A percentile compares a stretch with the other conserved stretches of the same genome.
phyloP scores from a whole-genome alignment of 2,329 filamentous ascomycete genomes.

The Diaporthe vaccinii region DNA sequence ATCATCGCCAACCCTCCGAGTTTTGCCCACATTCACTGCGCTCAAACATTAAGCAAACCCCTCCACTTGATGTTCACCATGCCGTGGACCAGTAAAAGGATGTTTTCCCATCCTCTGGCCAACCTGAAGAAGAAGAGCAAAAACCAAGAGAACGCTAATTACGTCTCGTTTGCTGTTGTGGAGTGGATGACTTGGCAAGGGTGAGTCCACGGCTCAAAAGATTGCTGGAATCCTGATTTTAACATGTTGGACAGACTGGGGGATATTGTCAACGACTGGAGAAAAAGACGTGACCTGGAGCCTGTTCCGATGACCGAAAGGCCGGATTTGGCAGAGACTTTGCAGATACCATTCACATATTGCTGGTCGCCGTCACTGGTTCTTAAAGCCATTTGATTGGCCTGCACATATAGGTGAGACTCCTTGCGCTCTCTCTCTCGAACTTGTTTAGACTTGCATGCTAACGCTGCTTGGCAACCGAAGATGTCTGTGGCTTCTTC shows the following conservation, averaged over 20 bases:
- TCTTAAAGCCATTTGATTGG: neutral
- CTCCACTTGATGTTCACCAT: neutral
- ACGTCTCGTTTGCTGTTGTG: neutral
- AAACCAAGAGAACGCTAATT: neutral
- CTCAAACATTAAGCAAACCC: neutral
- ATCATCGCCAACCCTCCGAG: neutral
- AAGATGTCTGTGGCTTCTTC: slow-evolving; percentile 26
- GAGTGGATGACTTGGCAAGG: slow-evolving; percentile 5
- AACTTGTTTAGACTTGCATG: no score
- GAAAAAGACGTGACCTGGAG: neutral
- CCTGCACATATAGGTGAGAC: neutral
- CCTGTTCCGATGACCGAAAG: neutral
- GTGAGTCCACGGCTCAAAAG: neutral
- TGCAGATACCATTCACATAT: neutral
- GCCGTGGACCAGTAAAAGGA: neutral
- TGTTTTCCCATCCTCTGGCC: neutral
- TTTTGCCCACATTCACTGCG: neutral
- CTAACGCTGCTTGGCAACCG: no score
- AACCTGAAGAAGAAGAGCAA: neutral
- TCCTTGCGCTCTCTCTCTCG: no score
- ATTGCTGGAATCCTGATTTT: neutral
- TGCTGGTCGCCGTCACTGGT: neutral
- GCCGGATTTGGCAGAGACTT: neutral
- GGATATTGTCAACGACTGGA: neutral
- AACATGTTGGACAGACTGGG: neutral